phyloP scores from a whole-genome alignment of 306 rosid species.

The Alnus rubra region DNA sequence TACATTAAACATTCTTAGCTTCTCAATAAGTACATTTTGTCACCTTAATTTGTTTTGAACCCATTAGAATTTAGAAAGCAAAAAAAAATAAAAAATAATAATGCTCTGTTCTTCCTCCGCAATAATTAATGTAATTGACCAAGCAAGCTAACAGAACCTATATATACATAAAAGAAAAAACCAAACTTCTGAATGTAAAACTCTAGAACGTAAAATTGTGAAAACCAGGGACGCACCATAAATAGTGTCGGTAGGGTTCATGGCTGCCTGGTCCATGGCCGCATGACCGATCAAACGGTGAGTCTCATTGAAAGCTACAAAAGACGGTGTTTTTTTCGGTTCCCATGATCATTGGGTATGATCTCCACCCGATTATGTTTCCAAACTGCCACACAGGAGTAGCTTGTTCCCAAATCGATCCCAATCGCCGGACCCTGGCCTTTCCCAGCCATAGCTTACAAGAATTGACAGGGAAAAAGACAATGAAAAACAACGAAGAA shows the following conservation, averaged over 20 bases:
- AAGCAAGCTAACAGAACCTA: not conserved
- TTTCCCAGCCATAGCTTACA: constrained; percentile 32
- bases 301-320: constrained; percentile 50
- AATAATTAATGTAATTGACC: too few species aligned
- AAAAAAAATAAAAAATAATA: too few species aligned
- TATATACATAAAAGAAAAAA: too few species aligned
- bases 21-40: not conserved
- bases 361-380: constrained; percentile 53
- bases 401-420: constrained; percentile 55
- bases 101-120: too few species aligned
- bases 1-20: not conserved
- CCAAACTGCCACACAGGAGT: constrained; percentile 55
- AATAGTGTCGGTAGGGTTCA: constrained; percentile 51
- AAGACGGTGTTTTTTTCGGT: constrained; percentile 56
- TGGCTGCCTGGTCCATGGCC: constrained; percentile 46
- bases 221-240: constrained; percentile 31
- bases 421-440: constrained; percentile 50
- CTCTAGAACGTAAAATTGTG: too few species aligned
- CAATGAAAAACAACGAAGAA: not conserved
- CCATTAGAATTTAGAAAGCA: not conserved
- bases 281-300: constrained; percentile 49
- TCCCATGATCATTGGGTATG: constrained; percentile 53
- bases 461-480: not conserved
- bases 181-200: too few species aligned
- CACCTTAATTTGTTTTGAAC: not conserved